Conservation (phyloP, 2,329 filamentous ascomycete species). For the Neurospora sp. region DNA sequence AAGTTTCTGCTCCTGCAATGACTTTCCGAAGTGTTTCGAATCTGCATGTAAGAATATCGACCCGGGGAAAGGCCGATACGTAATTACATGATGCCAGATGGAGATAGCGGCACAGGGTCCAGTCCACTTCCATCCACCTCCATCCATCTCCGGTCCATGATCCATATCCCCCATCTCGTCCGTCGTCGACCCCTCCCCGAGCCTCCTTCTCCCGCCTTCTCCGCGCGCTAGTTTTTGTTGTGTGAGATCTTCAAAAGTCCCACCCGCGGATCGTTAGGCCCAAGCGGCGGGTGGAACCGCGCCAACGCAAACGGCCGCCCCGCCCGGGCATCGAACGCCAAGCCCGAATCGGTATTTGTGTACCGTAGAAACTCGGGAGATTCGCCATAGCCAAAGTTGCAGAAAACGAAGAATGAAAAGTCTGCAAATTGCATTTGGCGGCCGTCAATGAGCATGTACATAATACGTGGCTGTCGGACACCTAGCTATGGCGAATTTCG, state of each 20-base stretch:
- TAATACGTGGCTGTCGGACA: too few species aligned
- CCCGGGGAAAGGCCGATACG: neutral
- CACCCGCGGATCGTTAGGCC: neutral
- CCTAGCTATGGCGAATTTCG: too few species aligned
- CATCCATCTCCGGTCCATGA: neutral
- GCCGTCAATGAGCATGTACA: too few species aligned
- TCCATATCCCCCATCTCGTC: conserved; percentile 16
- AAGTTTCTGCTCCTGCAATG: neutral
- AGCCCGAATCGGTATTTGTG: neutral
- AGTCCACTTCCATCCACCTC: neutral
- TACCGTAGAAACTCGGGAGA: too few species aligned
- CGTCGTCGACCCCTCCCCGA: conserved; percentile 11
- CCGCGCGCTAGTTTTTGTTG: neutral
- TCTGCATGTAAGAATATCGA: neutral
- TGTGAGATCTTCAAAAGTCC: neutral
- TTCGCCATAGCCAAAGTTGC: too few species aligned
- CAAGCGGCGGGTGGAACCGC: neutral
- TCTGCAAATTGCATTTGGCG: too few species aligned
- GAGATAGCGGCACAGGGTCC: neutral
- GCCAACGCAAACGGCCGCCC: neutral
- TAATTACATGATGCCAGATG: neutral
- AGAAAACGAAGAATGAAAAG: too few species aligned
- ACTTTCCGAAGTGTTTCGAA: neutral
- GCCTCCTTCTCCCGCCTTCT: neutral
- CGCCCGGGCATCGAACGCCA: neutral